Percentiles rank a stretch among this genome's conserved stretches.
phyloP scores from a whole-genome alignment of 1,139 yeast species.

The Blastobotrys persicus region DNA sequence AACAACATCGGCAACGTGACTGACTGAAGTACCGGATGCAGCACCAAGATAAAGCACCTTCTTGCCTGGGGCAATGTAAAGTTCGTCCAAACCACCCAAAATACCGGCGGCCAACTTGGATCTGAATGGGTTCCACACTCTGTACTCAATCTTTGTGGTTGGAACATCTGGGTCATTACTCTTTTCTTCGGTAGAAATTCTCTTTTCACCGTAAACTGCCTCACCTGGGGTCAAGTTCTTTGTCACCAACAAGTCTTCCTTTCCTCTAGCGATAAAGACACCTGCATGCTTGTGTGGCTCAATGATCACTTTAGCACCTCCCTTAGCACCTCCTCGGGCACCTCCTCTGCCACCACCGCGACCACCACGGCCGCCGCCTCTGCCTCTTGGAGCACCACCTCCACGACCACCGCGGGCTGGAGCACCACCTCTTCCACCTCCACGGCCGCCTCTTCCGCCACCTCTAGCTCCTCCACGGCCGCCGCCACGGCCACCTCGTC shows the following conservation, averaged over 20 bases:
- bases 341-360: conserved; percentile 34
- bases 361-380: conserved; percentile 37
- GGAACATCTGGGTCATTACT: conserved; percentile 72
- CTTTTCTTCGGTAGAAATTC: conserved; percentile 91
- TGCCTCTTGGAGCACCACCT: conserved; percentile 37
- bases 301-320: conserved; percentile 93
- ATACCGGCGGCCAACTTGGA: conserved; percentile 99
- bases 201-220: conserved; percentile 90
- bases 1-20: conserved; percentile 96
- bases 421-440: no score
- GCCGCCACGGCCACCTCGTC: conserved; percentile 26
- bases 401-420: conserved; percentile 31
- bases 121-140: conserved; percentile 99
- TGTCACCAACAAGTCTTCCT: conserved; percentile 96
- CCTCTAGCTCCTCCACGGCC: conserved; percentile 36
- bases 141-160: conserved; percentile 93
- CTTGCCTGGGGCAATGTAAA: conserved; percentile 96
- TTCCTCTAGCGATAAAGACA: conserved; percentile 98
- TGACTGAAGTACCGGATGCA: conserved; percentile 98
- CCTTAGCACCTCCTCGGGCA: conserved; percentile 68
- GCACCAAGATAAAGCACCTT: conserved; percentile 98
- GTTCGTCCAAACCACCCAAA: conserved; percentile 98
- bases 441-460: no score
- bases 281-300: conserved; percentile 97
- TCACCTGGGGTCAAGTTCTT: conserved; percentile 98